Evolutionary conservation across 1,284 basidiomycete genomes (phyloP), one percentile per base, ranked within the genome.

Genomic region (Rhodotorula sp.): DNA sequence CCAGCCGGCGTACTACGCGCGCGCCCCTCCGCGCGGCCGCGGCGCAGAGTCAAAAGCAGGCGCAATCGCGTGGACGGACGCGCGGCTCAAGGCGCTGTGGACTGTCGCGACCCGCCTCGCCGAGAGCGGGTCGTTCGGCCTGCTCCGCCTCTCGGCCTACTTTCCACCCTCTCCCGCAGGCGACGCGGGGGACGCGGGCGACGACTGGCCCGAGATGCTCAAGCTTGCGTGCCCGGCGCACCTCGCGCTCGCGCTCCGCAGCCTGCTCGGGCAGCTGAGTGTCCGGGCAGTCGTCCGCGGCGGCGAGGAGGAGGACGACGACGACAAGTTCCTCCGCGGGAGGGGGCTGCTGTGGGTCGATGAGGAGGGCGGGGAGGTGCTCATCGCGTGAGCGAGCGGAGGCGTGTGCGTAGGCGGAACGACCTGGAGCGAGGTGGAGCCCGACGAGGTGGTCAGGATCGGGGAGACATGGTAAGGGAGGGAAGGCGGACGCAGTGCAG

Each of bases 291-390:
- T 2, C 34, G 51, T 54, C n/a, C 9, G 3, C n/a, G 36, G 25
- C 27, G 58, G 39, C 9, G 29, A 51, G 17, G 48, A 50, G 12
- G 32, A 17, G 36, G 36, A 25, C 27, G 54, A 54, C 46, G 48
- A 22, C 12, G 65, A 65, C 6, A 69, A 60, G 63, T 75, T 51
- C 22, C 37, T 75, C 25, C 50, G 44, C 36, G 59, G 62, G 1
- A 50, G 39, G 7, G 37, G 39, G 46, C 46, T 75, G 19, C 39
- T 72, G 7, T 75, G 73, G 73, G 65, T 72, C 29, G 70, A 75
- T 32, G 73, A 75, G 48, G 27, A 29, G 32, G 70, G 70, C 17
- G 27, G 56, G 27, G 58, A 67, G 21, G 54, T 72, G 12, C 46
- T 75, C 22, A 46, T 51, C 3, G 73, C 70, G 3, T 75, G 56